phyloP scores from a whole-genome alignment of 176 grass and related monocot genomes.

The Sorghum bicolor region Sorghum_bicolor_NCBIv3 NC_012874.2:1689001-1689500 shows the following conservation, averaged over 20 bases:
- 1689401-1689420: conserved; percentile 55
- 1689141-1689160: background rate
- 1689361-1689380: conserved; percentile 51
- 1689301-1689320: background rate
- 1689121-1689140: conserved; percentile 8
- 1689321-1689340: background rate
- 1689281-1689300: background rate
- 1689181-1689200: background rate
- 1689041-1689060: conserved; percentile 77
- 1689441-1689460: conserved; percentile 23
- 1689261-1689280: background rate
- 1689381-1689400: conserved; percentile 80
- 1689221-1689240: background rate
- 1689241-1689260: background rate
- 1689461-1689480: background rate
- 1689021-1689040: background rate
- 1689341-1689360: background rate
- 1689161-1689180: background rate
- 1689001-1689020: background rate
- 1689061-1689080: conserved; percentile 61
- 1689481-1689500: background rate
- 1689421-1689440: conserved; percentile 61
- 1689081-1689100: conserved; percentile 75
- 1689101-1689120: conserved; percentile 61
- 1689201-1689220: background rate